These are phyloP conservation scores for Phytophthora melonis DNA, from an alignment of 352 stramenopile species.

Conservation along the genomic window DNA sequence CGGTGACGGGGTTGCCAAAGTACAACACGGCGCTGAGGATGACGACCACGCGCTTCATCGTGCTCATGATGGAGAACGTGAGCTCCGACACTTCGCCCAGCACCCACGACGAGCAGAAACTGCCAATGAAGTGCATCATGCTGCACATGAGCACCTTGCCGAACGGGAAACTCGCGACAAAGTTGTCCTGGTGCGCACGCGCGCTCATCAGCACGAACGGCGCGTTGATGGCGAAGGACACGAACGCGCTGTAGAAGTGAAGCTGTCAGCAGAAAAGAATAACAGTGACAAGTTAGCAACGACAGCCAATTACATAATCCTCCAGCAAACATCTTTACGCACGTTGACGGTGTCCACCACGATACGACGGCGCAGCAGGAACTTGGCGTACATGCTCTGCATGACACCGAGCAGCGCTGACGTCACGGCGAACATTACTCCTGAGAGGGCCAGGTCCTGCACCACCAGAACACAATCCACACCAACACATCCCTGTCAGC, in stretches of 20 bases:
- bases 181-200: slow-evolving; percentile 61
- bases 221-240: slow-evolving; percentile 88
- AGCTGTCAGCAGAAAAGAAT: slow-evolving; percentile 48
- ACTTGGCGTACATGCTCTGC: slow-evolving; percentile 92
- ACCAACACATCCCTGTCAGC: slow-evolving; percentile 8
- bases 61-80: slow-evolving; percentile 92
- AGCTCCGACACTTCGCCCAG: slow-evolving; percentile 89
- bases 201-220: slow-evolving; percentile 74
- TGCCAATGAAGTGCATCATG: slow-evolving; percentile 86
- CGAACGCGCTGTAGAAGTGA: slow-evolving; percentile 87
- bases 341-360: slow-evolving; percentile 87
- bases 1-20: slow-evolving; percentile 83
- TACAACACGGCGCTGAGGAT: slow-evolving; percentile 88
- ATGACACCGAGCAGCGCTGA: slow-evolving; percentile 85
- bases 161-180: slow-evolving; percentile 78
- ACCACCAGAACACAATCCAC: slow-evolving; percentile 13
- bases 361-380: slow-evolving; percentile 78
- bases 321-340: slow-evolving; percentile 28
- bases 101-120: slow-evolving; percentile 84
- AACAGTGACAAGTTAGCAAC: not conserved
- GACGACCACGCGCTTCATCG: slow-evolving; percentile 90
- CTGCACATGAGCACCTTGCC: slow-evolving; percentile 78
- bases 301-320: not conserved
- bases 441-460: slow-evolving; percentile 74
- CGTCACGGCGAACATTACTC: slow-evolving; percentile 74